Percentiles rank a stretch among this genome's conserved stretches.
phyloP scores from a whole-genome alignment of 139 green algal species.

The Volvox reticuliferus region DNA sequence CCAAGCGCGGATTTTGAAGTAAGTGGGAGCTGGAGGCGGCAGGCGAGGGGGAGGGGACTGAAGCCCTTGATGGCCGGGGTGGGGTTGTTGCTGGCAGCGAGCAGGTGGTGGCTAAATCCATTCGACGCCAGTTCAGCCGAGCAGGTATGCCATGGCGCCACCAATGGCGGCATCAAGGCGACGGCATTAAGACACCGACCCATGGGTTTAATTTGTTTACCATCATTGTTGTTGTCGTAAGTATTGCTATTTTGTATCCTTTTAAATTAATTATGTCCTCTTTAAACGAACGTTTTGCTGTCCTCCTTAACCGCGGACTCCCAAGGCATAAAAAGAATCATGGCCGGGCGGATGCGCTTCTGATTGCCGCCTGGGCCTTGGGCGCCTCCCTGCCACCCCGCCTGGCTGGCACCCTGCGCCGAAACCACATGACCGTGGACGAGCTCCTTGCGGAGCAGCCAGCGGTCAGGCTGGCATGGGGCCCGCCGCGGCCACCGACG shows the following conservation, averaged over 20 bases:
- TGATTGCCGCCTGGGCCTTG: constrained; percentile 82
- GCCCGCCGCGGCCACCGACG: constrained; percentile 13
- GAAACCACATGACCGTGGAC: neutral
- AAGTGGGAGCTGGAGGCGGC: neutral
- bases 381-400: constrained; percentile 30
- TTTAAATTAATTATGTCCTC: neutral
- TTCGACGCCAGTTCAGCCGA: too few species aligned
- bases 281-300: too few species aligned
- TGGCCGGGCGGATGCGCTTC: constrained; percentile 85
- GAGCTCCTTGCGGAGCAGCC: neutral
- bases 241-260: too few species aligned
- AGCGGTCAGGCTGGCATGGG: constrained; percentile 32
- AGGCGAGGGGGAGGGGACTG: too few species aligned
- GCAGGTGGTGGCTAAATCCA: too few species aligned
- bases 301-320: neutral
- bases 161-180: too few species aligned
- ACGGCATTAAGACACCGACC: too few species aligned
- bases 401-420: constrained; percentile 3
- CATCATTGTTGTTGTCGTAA: too few species aligned
- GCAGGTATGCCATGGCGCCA: too few species aligned
- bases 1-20: constrained; percentile 55
- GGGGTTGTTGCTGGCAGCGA: too few species aligned
- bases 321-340: constrained; percentile 89
- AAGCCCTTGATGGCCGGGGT: too few species aligned
- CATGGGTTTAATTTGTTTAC: too few species aligned